A percentile compares a stretch with the other conserved stretches of the same genome.
phyloP scores from a whole-genome alignment of 2,329 filamentous ascomycete species.

The Boeremia lycopersici region DNA sequence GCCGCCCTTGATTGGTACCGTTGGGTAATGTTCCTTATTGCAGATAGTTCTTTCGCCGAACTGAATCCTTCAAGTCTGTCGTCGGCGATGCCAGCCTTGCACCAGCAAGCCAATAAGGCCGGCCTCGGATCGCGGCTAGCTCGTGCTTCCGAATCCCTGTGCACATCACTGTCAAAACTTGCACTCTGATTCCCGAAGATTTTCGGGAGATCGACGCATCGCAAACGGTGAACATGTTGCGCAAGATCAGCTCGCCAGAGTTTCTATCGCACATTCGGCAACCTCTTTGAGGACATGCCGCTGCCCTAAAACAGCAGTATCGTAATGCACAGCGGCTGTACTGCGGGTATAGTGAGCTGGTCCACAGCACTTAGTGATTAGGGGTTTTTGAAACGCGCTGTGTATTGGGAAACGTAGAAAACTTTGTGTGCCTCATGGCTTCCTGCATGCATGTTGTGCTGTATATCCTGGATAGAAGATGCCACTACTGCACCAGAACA shows the following conservation, averaged over 20 bases:
- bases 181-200: constrained; percentile 4
- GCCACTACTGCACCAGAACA: no score
- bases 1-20: no score
- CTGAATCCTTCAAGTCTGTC: no score
- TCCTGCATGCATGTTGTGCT: no score
- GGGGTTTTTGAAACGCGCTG: not conserved
- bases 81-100: not conserved
- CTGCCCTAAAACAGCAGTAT: not conserved
- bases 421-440: no score
- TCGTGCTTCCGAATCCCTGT: not conserved
- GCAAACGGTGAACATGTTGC: not conserved
- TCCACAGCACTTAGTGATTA: not conserved
- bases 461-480: no score
- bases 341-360: not conserved
- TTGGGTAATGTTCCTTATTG: no score
- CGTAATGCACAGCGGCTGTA: not conserved
- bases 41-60: constrained; percentile 8
- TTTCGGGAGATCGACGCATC: constrained; percentile 26
- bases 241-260: not conserved
- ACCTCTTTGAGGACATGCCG: not conserved
- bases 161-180: not conserved
- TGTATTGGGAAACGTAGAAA: not conserved
- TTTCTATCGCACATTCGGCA: not conserved
- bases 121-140: not conserved
- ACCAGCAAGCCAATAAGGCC: not conserved